Base-by-base conservation (phyloP, 106 monocot species). In the Phalaenopsis equestris region DNA sequence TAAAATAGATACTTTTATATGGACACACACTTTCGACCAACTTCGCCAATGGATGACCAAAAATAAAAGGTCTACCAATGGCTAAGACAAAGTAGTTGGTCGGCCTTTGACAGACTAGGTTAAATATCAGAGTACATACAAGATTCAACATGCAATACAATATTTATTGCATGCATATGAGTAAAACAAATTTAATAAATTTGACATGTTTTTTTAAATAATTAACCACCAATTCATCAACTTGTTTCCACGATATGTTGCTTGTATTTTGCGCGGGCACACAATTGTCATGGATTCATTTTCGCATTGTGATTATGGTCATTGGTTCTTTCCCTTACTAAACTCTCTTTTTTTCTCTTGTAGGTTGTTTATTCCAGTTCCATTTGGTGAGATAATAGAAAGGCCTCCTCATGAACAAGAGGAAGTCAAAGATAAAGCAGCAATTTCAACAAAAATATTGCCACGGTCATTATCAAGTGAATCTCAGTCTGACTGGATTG, bases 401-500 rank as follows among this genome's bases (percentile, higher is more conserved):
- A 82, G 75, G 75, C 78, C 79, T 43, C 55, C 36, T 72, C 23
- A 67, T 61, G 57, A 36, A 37, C 70, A 80, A 45, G 55, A 70
- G 46, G 73, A 72, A 49, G 61, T 70, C 37, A 75, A 52, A 17
- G 87, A 86, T 55, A 43, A 81, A 56, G 74, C 86, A 45, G 47
- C 73, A 3, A 61, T 56, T 47, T 81, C 81, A 68, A 55, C 42
- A 48, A 80, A 81, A 38, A 9, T 43, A 19, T 76, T 23, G 21
- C 16, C 45, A 6, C 56, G 39, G 8, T 39, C 74, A 30, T 74
- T 55, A 19, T 80, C 80, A 56, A 21, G 73, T 43, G 87, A 70
- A 75, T 86, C 84, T 42, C 84, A 84, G 57, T 77, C 79, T 72
- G 86, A 90, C 47, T 93, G 93, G 87, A 85, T 84, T 41, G 91